phyloP scores from a whole-genome alignment of 2,329 filamentous ascomycete genomes.

The Rutstroemia sp. region DNA sequence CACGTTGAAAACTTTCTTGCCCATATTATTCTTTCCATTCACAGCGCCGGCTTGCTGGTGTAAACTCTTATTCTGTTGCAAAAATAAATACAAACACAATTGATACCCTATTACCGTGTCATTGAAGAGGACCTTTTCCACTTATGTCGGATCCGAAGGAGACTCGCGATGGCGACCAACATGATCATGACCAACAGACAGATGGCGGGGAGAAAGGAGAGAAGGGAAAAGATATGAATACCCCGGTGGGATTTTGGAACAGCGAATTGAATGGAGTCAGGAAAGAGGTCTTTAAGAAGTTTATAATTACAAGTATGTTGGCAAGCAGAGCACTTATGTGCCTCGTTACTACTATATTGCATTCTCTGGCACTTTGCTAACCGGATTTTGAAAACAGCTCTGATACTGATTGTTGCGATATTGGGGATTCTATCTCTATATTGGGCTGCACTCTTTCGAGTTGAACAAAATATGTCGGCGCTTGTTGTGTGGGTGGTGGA shows the following conservation, averaged over 20 bases:
- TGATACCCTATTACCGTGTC: no score
- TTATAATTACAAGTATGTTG: constrained; percentile 21
- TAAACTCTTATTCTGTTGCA: no score
- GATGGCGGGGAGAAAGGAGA: constrained; percentile 2
- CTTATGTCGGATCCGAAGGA: no score
- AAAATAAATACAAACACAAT: no score
- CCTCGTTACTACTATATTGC: constrained; percentile 38
- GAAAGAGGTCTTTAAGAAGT: constrained; percentile 15
- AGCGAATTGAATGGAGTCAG: constrained; percentile 14
- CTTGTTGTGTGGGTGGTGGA: constrained; percentile 53
- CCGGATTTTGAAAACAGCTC: background rate
- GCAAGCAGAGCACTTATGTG: no score
- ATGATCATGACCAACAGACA: background rate
- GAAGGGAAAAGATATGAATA: constrained; percentile 11
- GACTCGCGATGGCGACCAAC: background rate
- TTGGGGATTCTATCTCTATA: constrained; percentile 47
- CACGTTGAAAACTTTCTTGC: no score
- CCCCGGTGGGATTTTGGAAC: constrained; percentile 20
- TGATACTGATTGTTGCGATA: background rate
- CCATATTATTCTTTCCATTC: no score
- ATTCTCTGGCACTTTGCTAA: background rate
- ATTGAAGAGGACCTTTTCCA: no score
- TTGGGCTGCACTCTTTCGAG: constrained; percentile 49
- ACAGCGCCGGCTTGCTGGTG: no score
- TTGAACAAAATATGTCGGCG: constrained; percentile 39